These are phyloP conservation scores for Ophidiomyces ophidiicola DNA, from an alignment of 2,329 filamentous ascomycete species.

Conservation along the genomic window DNA sequence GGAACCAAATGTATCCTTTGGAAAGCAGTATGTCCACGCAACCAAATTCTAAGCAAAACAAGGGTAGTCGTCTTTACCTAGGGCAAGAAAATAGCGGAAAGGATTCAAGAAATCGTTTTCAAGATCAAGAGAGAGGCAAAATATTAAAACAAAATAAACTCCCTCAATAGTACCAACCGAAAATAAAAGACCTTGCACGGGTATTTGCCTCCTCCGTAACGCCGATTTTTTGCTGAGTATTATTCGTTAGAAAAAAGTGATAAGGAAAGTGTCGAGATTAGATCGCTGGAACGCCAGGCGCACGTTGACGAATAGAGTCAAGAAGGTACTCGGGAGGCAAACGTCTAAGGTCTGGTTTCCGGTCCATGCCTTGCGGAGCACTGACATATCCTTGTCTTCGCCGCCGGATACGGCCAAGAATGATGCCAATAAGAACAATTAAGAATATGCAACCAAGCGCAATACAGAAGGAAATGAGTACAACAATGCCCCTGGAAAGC, in stretches of 20 bases:
- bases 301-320: conserved; percentile 28
- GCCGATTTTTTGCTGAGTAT: conserved; percentile 10
- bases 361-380: conserved; percentile 36
- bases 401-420: conserved; percentile 38
- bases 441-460: conserved; percentile 39
- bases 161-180: conserved; percentile 4
- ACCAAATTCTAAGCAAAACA: conserved; percentile 5
- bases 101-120: not conserved
- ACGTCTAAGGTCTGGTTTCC: conserved; percentile 35
- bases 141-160: not conserved
- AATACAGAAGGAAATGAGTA: conserved; percentile 37
- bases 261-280: conserved; percentile 15
- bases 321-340: conserved; percentile 38
- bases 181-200: conserved; percentile 5
- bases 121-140: not conserved
- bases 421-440: conserved; percentile 36
- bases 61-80: not conserved
- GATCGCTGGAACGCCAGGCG: conserved; percentile 27
- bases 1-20: conserved; percentile 4
- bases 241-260: conserved; percentile 7
- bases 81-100: not conserved
- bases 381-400: conserved; percentile 36
- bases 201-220: conserved; percentile 10
- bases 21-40: not conserved
- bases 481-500: conserved; percentile 35